Percentiles rank a stretch among this genome's conserved stretches.
Evolutionary conservation across 441 rosid genomes (phyloP).

Genomic region (Adansonia grandidieri): DNA sequence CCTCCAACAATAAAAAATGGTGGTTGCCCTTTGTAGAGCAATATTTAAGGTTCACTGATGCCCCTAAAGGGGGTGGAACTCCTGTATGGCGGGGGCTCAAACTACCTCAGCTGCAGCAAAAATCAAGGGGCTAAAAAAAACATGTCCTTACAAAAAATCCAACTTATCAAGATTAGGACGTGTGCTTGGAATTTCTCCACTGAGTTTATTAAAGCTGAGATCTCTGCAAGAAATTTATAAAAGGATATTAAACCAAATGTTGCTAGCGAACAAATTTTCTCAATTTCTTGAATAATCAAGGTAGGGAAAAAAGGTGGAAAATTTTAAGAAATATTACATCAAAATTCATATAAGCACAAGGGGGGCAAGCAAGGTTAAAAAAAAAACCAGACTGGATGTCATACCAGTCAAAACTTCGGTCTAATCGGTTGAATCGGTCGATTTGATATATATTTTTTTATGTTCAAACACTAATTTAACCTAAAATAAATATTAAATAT

Average conservation of each 20-base stretch:
- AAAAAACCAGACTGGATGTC: no score
- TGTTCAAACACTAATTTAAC: no score
- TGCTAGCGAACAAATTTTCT: neutral
- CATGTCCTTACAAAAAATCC: constrained; percentile 39
- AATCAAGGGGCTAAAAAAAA: neutral
- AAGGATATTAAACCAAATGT: neutral
- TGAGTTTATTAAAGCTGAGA: constrained; percentile 65
- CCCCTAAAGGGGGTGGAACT: no score
- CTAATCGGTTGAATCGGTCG: no score
- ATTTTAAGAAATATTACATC: neutral
- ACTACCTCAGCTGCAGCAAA: no score
- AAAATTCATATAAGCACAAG: neutral
- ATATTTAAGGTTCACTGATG: no score
- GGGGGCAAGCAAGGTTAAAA: neutral
- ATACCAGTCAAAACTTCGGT: no score
- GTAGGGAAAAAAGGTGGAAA: neutral
- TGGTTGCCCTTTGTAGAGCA: no score
- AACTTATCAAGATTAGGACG: neutral
- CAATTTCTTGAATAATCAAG: neutral
- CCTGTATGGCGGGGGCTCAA: no score
- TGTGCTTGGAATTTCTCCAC: constrained; percentile 33
- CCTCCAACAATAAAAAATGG: no score
- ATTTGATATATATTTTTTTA: no score
- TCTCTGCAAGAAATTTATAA: constrained; percentile 45
- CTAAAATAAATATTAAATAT: no score